Evolutionary conservation across 208 protist genomes (phyloP).

Genomic region (Acanthamoeba castellanii): DNA sequence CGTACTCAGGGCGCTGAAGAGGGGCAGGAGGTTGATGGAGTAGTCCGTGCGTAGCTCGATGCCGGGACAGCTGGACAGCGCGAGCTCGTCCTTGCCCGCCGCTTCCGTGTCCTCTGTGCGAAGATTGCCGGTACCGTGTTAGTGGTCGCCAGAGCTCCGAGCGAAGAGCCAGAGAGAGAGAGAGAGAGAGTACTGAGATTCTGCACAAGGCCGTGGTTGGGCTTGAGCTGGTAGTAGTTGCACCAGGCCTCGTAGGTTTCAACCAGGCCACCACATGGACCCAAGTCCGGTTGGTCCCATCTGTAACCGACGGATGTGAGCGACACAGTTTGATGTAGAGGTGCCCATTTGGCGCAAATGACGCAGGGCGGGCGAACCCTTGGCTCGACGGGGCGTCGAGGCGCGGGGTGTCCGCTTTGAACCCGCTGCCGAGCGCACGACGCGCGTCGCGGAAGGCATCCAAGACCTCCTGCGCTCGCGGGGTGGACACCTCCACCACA

Average conservation of each 20-base stretch:
- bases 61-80: slow-evolving; percentile 60
- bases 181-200: background rate
- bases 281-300: background rate
- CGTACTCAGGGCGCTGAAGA: slow-evolving; percentile 61
- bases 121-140: no score
- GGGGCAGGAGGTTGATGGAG: slow-evolving; percentile 45
- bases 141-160: no score
- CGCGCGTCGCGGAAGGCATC: background rate
- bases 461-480: background rate
- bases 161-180: background rate
- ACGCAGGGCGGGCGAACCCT: no score
- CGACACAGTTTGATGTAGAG: background rate
- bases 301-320: background rate
- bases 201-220: slow-evolving; percentile 28
- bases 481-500: slow-evolving; percentile 3
- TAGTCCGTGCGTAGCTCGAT: slow-evolving; percentile 50
- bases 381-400: background rate
- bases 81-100: slow-evolving; percentile 3
- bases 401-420: background rate
- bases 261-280: slow-evolving; percentile 5
- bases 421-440: background rate
- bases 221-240: slow-evolving; percentile 52
- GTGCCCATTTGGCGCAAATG: no score
- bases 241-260: slow-evolving; percentile 68
- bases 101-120: background rate